Percentiles rank a stretch among this genome's conserved stretches.
phyloP scores from a whole-genome alignment of 768 basidiomycete genomes.

The Lenzites betulinus region DNA sequence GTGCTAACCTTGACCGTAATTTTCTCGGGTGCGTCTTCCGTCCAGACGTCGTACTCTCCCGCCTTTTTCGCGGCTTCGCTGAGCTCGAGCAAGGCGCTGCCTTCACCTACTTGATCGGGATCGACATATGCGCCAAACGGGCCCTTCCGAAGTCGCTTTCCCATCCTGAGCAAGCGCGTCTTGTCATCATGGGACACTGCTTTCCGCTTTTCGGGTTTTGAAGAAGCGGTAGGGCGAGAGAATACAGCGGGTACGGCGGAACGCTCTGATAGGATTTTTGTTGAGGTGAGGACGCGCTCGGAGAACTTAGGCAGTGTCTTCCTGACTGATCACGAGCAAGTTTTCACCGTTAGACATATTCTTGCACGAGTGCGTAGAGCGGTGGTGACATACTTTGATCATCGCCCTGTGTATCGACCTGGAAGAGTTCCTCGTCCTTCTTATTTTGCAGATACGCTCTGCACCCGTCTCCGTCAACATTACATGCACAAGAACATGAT shows the following conservation, averaged over 20 bases:
- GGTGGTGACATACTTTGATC: constrained; percentile 52
- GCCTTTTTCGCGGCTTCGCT: constrained; percentile 70
- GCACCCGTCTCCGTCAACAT: background rate
- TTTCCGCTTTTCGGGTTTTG: constrained; percentile 42
- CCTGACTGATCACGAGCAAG: constrained; percentile 48
- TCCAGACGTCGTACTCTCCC: constrained; percentile 71
- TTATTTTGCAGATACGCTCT: constrained; percentile 69
- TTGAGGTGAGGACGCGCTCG: constrained; percentile 56
- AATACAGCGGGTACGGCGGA: constrained; percentile 86
- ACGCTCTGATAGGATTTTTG: constrained; percentile 81
- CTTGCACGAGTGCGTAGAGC: background rate
- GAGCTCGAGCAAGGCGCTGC: constrained; percentile 63
- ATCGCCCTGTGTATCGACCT: constrained; percentile 80
- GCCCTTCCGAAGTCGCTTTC: constrained; percentile 67
- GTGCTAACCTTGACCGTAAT: constrained; percentile 54
- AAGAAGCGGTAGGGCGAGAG: constrained; percentile 49
- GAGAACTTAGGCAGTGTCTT: constrained; percentile 58
- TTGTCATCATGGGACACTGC: constrained; percentile 68
- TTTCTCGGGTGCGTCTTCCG: constrained; percentile 31
- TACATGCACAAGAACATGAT: background rate
- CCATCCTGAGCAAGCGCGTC: constrained; percentile 73
- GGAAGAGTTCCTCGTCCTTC: constrained; percentile 74
- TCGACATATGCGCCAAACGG: constrained; percentile 75
- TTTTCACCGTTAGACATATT: background rate
- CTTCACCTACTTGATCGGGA: constrained; percentile 64